phyloP scores from a whole-genome alignment of 2,329 filamentous ascomycete species.

The Fusarium secorum region DNA sequence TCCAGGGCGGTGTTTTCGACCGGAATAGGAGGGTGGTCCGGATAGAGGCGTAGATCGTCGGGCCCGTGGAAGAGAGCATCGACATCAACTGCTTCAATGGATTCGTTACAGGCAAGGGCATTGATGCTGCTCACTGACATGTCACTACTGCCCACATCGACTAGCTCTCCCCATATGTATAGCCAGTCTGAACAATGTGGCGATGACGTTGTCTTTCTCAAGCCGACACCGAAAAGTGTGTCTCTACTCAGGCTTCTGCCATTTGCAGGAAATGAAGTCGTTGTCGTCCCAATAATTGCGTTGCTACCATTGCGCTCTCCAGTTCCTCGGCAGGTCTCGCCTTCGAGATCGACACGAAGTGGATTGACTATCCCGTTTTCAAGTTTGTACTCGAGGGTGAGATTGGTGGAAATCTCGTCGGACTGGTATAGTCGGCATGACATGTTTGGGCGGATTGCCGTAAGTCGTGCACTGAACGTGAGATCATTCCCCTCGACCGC shows the following conservation, averaged over 20 bases:
- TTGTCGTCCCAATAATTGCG: constrained; percentile 30
- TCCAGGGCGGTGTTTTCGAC: constrained; percentile 35
- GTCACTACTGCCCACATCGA: constrained; percentile 32
- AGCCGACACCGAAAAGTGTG: constrained; percentile 30
- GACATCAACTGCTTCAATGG: constrained; percentile 43
- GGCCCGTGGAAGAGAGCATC: constrained; percentile 37
- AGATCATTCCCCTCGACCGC: constrained; percentile 3
- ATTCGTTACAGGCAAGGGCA: constrained; percentile 51
- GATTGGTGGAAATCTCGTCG: constrained; percentile 38
- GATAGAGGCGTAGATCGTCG: constrained; percentile 40
- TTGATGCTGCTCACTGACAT: constrained; percentile 43
- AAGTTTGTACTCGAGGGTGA: constrained; percentile 32
- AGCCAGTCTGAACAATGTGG: constrained; percentile 45
- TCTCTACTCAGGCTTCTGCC: background rate
- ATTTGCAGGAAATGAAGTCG: background rate
- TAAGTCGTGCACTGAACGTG: constrained; percentile 39
- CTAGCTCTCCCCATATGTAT: constrained; percentile 48
- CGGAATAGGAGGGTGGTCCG: constrained; percentile 39
- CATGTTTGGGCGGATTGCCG: constrained; percentile 46
- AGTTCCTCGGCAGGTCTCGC: constrained; percentile 30
- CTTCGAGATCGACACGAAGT: constrained; percentile 34
- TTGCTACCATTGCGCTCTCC: constrained; percentile 14
- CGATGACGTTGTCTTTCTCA: constrained; percentile 29
- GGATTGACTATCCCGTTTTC: constrained; percentile 30
- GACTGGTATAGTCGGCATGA: constrained; percentile 31